Percentiles rank a stretch among this genome's conserved stretches.
Conservation (phyloP, 2,329 filamentous ascomycete species). For the Ceratocystis huliohia region DNA sequence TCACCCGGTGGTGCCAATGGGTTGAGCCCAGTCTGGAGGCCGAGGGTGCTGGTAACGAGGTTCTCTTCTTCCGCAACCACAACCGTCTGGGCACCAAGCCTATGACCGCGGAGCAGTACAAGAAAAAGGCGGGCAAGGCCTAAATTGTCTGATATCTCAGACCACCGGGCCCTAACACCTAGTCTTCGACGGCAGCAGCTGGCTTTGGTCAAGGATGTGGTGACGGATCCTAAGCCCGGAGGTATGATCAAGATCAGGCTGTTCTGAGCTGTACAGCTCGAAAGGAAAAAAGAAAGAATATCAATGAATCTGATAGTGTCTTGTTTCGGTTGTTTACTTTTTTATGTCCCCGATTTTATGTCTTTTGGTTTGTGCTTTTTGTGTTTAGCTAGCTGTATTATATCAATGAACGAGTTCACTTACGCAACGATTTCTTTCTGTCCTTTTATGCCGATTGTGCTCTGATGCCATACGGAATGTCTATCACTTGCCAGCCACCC, state of each 20-base stretch:
- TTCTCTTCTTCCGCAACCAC: slow-evolving; percentile 89
- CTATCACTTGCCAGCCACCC: no score
- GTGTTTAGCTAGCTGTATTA: neutral
- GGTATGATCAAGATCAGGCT: neutral
- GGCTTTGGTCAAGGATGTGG: neutral
- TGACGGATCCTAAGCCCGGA: neutral
- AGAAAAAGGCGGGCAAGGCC: slow-evolving; percentile 12
- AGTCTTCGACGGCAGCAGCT: neutral
- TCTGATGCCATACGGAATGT: no score
- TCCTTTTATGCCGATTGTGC: neutral
- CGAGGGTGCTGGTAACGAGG: slow-evolving; percentile 64
- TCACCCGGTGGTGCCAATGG: slow-evolving; percentile 84
- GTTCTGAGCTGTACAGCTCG: no score
- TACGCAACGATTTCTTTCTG: neutral
- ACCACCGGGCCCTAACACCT: neutral
- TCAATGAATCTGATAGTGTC: slow-evolving; percentile 1
- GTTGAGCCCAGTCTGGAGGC: slow-evolving; percentile 83
- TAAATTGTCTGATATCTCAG: neutral
- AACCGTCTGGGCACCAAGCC: slow-evolving; percentile 63
- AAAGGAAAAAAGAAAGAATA: neutral
- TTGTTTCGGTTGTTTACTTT: neutral
- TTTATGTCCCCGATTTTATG: neutral
- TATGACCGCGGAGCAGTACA: slow-evolving; percentile 13
- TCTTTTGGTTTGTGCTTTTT: neutral
- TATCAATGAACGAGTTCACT: neutral